phyloP scores from a whole-genome alignment of 257 asterid species.

The Paulownia fortunei region DNA sequence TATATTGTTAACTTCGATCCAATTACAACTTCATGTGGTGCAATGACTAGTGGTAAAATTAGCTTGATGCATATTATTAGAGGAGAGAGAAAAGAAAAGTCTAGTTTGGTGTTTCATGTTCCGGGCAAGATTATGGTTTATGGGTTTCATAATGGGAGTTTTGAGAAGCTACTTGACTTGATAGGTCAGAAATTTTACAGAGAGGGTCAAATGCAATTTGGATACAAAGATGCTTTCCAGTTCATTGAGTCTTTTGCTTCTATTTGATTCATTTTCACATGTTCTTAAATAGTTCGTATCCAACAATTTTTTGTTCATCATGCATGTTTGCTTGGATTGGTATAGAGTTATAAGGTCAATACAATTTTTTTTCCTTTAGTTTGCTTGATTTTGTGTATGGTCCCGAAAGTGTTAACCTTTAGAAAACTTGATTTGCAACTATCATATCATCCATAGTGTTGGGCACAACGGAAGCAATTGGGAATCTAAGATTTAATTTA shows the following conservation, averaged over 20 bases:
- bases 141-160: not conserved
- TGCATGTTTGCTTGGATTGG: not conserved
- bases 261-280: not conserved
- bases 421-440: not conserved
- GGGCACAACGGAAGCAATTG: too few species aligned
- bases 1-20: not conserved
- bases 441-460: too few species aligned
- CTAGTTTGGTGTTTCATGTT: not conserved
- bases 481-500: too few species aligned
- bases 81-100: not conserved
- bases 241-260: slow-evolving; percentile 14
- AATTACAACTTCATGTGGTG: not conserved
- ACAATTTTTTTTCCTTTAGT: not conserved
- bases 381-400: too few species aligned
- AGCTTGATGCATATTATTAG: not conserved
- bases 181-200: not conserved
- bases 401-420: too few species aligned
- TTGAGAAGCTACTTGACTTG: slow-evolving; percentile 1
- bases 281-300: too few species aligned
- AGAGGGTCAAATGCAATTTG: not conserved
- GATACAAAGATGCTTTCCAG: not conserved
- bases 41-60: not conserved
- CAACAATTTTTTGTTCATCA: too few species aligned
- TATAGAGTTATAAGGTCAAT: not conserved
- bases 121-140: slow-evolving; percentile 3